These are phyloP conservation scores for Parmelia sp. DNA, from an alignment of 495 filamentous ascomycete genomes.

Conservation along the genomic window DNA sequence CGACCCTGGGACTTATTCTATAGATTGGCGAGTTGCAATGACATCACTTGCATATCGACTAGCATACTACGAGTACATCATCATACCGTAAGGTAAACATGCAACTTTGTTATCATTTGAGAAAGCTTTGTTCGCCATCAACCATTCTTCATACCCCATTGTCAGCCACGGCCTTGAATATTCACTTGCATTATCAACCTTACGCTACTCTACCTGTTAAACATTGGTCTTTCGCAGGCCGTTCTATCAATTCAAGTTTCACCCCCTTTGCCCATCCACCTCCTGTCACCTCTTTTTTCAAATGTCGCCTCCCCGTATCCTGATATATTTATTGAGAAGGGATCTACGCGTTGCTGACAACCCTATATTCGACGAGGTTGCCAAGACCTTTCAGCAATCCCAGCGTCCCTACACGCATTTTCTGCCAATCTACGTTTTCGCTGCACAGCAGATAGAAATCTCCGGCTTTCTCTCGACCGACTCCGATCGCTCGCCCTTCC, in stretches of 20 bases:
- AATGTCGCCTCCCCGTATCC: constrained; percentile 36
- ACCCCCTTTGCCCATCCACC: not conserved
- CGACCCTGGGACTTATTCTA: too few species aligned
- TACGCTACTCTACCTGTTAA: not conserved
- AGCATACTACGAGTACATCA: too few species aligned
- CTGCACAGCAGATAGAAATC: constrained; percentile 60
- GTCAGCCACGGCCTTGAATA: too few species aligned
- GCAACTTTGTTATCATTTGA: too few species aligned
- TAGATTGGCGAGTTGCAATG: too few species aligned
- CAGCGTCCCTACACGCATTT: constrained; percentile 56
- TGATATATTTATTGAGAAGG: constrained; percentile 58
- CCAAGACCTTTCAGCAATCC: constrained; percentile 32
- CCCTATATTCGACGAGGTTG: constrained; percentile 53
- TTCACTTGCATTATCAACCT: too few species aligned
- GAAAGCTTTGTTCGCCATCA: too few species aligned
- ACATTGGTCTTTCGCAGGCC: not conserved
- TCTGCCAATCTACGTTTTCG: constrained; percentile 59
- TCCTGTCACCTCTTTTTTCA: not conserved
- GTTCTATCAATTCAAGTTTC: not conserved
- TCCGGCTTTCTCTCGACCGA: constrained; percentile 52
- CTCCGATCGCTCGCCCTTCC: constrained; percentile 45
- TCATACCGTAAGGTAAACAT: too few species aligned
- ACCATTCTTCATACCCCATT: too few species aligned
- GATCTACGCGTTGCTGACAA: constrained; percentile 66
- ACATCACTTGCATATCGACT: too few species aligned